Evolutionary conservation across 2,329 filamentous ascomycete genomes (phyloP).

Genomic region (Cladosporium oxysporum): DNA sequence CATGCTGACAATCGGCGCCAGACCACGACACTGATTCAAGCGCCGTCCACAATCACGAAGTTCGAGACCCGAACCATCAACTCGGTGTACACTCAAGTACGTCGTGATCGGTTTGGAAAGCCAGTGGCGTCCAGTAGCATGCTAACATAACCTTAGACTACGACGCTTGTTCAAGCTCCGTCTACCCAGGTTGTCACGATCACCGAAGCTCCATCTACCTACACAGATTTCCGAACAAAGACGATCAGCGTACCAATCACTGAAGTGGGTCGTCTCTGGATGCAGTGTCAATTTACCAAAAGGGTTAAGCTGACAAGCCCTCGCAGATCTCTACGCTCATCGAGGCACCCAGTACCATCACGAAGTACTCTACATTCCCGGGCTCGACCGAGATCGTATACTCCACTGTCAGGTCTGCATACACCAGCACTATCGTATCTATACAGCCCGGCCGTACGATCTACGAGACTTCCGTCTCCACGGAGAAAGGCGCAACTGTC

Average conservation of each 20-base stretch:
- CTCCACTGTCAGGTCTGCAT: not conserved
- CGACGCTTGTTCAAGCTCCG: conserved; percentile 1
- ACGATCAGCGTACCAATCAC: conserved; percentile 1
- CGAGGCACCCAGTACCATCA: conserved; percentile 10
- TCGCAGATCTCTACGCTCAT: not conserved
- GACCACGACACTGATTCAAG: not conserved
- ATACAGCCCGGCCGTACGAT: conserved; percentile 1
- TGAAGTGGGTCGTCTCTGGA: not conserved
- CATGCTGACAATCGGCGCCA: not conserved
- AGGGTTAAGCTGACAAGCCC: not conserved
- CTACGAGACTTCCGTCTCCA: conserved; percentile 6
- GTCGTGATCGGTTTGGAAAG: not conserved
- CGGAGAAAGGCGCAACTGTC: not conserved
- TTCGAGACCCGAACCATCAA: not conserved
- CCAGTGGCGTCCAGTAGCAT: not conserved
- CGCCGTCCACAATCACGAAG: not conserved
- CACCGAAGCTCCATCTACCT: not conserved
- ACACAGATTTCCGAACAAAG: conserved; percentile 1
- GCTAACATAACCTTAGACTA: not conserved
- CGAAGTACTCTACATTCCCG: not conserved
- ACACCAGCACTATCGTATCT: conserved; percentile 10
- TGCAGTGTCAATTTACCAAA: not conserved
- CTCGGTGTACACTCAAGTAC: not conserved
- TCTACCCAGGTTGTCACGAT: conserved; percentile 6
- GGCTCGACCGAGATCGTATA: not conserved